Base-by-base conservation (phyloP, 352 stramenopile genomes). In the Peronosclerospora sorghi region DNA sequence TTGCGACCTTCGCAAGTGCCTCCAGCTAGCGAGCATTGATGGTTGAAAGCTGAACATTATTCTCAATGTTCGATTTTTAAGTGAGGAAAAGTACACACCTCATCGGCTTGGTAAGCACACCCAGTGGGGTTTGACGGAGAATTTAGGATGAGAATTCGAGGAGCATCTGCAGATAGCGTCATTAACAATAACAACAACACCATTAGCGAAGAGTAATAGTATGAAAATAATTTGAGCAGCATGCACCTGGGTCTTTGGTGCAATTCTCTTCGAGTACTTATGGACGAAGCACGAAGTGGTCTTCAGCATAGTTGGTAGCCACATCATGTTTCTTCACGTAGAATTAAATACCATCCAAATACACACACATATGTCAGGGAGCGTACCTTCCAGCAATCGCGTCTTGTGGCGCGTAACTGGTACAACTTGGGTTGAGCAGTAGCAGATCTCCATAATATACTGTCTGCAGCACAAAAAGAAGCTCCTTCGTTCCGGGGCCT, bases 401-500 rank as follows among this genome's bases (percentile, higher is more conserved):
- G 1, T 76, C 78, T 48, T 94, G 81, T 2, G 81, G 81, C 4
- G 76, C 76, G 51, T 90, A 94, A 46, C 76, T 91, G 14, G 77
- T 90, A 42, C 81, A 94, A 41, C 76, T 90, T 12, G 81, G 78
- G 36, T 87, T 91, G 6, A 76, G 81, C 21, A 94, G 62, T 41
- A 94, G 35, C 9, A 94, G 32, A 32, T 94, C 81, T 29, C 78
- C 81, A 53, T 94, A 91, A 38, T 91, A 91, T 23, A 91, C 78
- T 0, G 75, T 91, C 52, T 94, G 81, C 15, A 94, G 59, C n/a
- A 94, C 76, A 36, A 90, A 94, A 3, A 94, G 52, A 8, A 94
- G 58, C 48, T 94, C 81, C 43, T 94, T 94, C 0, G 81, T 91
- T n/a, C 81, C 81, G n/a, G 81, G 81, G 4, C 81, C 81, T 2